Evolutionary conservation across 805 yeast genomes (phyloP), one percentile per base, ranked within the genome.

Genomic region (Metschnikowia aberdeeniae): DNA sequence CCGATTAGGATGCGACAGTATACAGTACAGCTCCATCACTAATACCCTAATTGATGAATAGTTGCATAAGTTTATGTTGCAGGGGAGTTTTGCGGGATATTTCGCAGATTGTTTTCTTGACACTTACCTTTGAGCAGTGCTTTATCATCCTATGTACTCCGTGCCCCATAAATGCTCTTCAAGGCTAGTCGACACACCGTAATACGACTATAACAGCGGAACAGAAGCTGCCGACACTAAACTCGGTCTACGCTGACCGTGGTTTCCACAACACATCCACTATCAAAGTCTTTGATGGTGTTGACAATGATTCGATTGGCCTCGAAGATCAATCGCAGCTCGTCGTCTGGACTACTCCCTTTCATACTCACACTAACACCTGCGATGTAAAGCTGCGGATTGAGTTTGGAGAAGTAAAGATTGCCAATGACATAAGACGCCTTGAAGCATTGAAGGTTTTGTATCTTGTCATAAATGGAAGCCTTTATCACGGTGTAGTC

Each of bases 281-380:
- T 40, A 20, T 61, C 66, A 14, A 55, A 54, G 22, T 56, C 56
- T 26, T 52, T 52, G 45, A 76, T 50, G 12, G 67, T 58, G 12
- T 61, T 63, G 34, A 64, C 58, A 4, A 81, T 64, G 6, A 78
- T 61, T 29, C 75, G 66, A 34, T 65, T 61, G 2, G 76, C 63
- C 46, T 81, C 81, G 47, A 71, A 73, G 35, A 85, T 60, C 29
- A 86, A 56, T 28, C 70, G 64, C 1, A 79, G 62, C 59, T 85
- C 92, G 37, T 84, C 89, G 44, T 84, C 87, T 50, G 78, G 79
- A 4, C 85, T 77, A 1, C 83, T 86, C n/a, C 90, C 90, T 38
- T 67, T 62, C 84, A 86, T 80, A 17, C 61, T 62, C 3, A 86
- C 52, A 44, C 68, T 73, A 13, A 83, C 50, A 3, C 87, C 74